Evolutionary conservation across 2,329 filamentous ascomycete genomes (phyloP), one percentile per base, ranked within the genome.

Genomic region (Aspergillus persii): DNA sequence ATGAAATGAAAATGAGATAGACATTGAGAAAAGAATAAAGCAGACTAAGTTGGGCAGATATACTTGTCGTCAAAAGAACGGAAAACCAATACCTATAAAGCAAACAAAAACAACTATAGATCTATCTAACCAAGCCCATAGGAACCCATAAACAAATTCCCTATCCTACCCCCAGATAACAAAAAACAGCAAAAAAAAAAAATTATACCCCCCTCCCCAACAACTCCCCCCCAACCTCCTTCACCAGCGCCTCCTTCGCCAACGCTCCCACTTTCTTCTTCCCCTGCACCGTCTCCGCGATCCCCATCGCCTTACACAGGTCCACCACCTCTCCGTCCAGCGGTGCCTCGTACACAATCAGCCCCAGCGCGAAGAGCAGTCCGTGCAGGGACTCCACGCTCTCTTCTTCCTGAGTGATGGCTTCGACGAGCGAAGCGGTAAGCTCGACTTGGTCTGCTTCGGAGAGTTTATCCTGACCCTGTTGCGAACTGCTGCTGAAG

Each of bases 401-500:
- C 64, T 83, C 72, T 50, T 74, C 74, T 60, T 86, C 83, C 5
- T 75, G 74, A 18, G 72, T 73, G 0, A 94, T 85, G 2, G 90
- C 89, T 74, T 97, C 92, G 1, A 96, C 77, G 7, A 95, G 77
- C 0, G 90, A 89, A 0, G 93, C 93, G 0, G 89, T 86, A 4
- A 98, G 79, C 74, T 96, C 92, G 1, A 96, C 85, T 69, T 95
- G 89, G 59, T 90, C 87, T 2, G 82, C 84, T 41, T 91, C 89
- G 0, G 86, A 79, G 3, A 97, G 74, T 0, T 77, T 79, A 50
- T 89, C 84, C 5, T 84, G 18, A 23, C 18, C 18, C 18, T 23
- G 18, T 23, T 23, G 36, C 12, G 36, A 41, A 7, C 81, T 30
- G 86, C 9, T 12, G 9, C 33, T 36, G 33, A 12, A 3, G 15